Evolutionary conservation across 2,329 filamentous ascomycete species (phyloP).

Genomic region (Cladosporium sp.): DNA sequence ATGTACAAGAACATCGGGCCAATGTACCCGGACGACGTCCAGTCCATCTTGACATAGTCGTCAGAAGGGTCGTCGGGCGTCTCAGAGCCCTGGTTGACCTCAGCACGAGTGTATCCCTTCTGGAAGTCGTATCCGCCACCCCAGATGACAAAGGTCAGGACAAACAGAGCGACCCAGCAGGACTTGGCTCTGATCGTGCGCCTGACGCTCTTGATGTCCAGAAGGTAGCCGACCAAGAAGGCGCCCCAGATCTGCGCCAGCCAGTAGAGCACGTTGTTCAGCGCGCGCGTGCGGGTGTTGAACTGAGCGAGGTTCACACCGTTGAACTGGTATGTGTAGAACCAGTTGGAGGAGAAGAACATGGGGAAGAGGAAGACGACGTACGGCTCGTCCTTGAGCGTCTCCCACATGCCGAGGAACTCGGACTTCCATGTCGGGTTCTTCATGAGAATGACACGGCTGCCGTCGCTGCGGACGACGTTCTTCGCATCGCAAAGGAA

Average conservation of each 20-base stretch:
- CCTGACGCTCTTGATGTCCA: conserved; percentile 57
- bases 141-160: conserved; percentile 74
- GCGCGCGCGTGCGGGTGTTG: conserved; percentile 68
- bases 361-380: conserved; percentile 75
- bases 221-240: conserved; percentile 64
- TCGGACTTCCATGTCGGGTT: conserved; percentile 84
- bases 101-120: conserved; percentile 50
- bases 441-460: conserved; percentile 80
- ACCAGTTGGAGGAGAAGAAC: conserved; percentile 77
- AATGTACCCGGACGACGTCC: conserved; percentile 62
- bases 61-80: conserved; percentile 17
- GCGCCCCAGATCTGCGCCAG: conserved; percentile 73
- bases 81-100: conserved; percentile 20
- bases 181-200: conserved; percentile 65
- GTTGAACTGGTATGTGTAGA: conserved; percentile 77
- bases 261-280: conserved; percentile 76
- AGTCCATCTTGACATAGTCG: conserved; percentile 53
- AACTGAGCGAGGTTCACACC: conserved; percentile 67
- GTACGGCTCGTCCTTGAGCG: conserved; percentile 65
- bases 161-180: conserved; percentile 58
- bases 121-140: conserved; percentile 79
- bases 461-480: conserved; percentile 72
- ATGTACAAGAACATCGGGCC: conserved; percentile 87
- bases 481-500: conserved; percentile 66
- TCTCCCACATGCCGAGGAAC: conserved; percentile 70